Percentiles rank a stretch among this genome's conserved stretches.
Conservation (phyloP, 2,329 filamentous ascomycete genomes). For the Colletotrichum liriopes region DNA sequence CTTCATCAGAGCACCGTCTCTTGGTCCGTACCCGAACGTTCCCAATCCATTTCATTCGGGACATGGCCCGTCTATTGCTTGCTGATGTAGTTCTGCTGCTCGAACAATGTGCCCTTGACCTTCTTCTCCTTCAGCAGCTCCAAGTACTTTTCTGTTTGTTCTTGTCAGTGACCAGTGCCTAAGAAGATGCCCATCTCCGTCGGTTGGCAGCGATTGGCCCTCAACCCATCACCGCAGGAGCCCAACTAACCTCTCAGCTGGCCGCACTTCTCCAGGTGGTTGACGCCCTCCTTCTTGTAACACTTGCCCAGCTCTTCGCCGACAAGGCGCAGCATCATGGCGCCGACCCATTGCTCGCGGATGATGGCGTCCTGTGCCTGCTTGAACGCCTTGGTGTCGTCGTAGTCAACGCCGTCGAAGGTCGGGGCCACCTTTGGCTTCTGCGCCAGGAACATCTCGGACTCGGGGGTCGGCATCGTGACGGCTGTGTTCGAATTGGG, state of each 20-base stretch:
- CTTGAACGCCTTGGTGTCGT: conserved; percentile 86
- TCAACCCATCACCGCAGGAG: background rate
- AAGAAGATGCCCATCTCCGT: background rate
- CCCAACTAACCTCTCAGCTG: conserved; percentile 80
- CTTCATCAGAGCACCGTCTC: conserved; percentile 26
- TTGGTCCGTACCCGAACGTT: conserved; percentile 4
- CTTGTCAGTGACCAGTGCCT: conserved; percentile 29
- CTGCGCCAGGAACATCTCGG: conserved; percentile 84
- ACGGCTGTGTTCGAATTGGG: conserved; percentile 20
- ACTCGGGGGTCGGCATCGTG: conserved; percentile 87
- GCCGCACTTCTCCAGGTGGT: conserved; percentile 91
- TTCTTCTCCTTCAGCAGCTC: conserved; percentile 83
- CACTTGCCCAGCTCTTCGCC: conserved; percentile 89
- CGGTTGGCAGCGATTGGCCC: background rate
- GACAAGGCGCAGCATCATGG: conserved; percentile 90
- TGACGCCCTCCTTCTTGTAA: conserved; percentile 87
- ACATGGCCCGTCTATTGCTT: conserved; percentile 56
- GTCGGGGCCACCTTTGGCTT: conserved; percentile 87
- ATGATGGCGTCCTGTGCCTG: conserved; percentile 87
- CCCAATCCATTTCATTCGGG: conserved; percentile 40
- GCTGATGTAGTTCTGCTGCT: conserved; percentile 82
- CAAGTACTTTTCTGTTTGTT: conserved; percentile 79
- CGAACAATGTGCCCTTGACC: conserved; percentile 84
- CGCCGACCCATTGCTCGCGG: conserved; percentile 89
- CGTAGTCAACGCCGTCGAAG: conserved; percentile 90